phyloP scores from a whole-genome alignment of 441 rosid species.

The Syzygium syzygioides region DNA sequence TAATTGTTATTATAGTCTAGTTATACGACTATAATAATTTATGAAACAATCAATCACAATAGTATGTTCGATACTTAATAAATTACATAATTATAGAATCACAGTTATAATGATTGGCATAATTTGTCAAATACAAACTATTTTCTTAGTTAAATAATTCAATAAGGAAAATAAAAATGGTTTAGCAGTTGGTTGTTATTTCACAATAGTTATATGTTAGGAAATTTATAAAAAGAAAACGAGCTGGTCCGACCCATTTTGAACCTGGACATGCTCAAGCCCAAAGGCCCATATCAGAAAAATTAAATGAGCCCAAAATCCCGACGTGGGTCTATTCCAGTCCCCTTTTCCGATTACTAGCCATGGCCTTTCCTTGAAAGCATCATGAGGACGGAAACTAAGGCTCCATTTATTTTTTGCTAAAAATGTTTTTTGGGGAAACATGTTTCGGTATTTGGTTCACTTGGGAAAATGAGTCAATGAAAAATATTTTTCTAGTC shows the following conservation, averaged over 20 bases:
- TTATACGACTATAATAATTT: neutral
- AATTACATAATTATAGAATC: neutral
- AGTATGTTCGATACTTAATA: neutral
- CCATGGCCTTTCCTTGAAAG: too few species aligned
- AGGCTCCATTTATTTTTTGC: too few species aligned
- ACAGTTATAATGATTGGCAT: neutral
- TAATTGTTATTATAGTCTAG: neutral
- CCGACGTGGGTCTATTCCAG: neutral
- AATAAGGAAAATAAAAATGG: neutral
- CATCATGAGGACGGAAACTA: too few species aligned
- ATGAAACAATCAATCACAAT: neutral
- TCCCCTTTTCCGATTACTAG: neutral
- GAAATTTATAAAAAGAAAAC: fast-evolving
- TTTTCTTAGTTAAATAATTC: neutral
- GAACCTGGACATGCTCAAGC: neutral
- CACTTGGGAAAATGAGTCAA: too few species aligned
- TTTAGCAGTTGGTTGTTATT: neutral
- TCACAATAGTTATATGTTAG: neutral
- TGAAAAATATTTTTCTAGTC: too few species aligned
- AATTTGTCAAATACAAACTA: neutral
- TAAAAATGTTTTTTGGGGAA: too few species aligned
- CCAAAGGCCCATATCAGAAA: neutral
- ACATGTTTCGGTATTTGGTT: too few species aligned
- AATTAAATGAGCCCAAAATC: neutral
- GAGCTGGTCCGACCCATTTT: neutral